These are phyloP conservation scores for Eucalyptus tenuipes DNA, from an alignment of 345 rosid genomes.

Conservation along the genomic window DNA sequence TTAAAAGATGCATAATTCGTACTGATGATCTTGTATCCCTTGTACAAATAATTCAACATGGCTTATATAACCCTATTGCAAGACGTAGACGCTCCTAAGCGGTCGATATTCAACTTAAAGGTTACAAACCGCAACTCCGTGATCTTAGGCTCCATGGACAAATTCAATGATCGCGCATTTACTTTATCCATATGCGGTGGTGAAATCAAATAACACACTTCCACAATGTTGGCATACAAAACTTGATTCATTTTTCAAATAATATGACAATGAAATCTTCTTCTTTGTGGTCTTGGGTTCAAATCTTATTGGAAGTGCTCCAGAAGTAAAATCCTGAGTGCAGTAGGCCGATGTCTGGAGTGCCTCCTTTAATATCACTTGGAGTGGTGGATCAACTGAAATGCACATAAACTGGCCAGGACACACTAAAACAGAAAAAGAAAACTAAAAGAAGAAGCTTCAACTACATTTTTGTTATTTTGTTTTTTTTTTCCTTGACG, in stretches of 20 bases:
- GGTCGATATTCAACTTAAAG: background rate
- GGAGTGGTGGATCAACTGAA: background rate
- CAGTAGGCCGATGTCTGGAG: background rate
- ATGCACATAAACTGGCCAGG: background rate
- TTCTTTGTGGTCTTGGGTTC: background rate
- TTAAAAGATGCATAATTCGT: background rate
- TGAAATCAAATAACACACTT: background rate
- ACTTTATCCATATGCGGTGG: background rate
- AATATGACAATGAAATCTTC: background rate
- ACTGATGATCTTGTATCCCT: background rate
- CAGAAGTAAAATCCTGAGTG: background rate
- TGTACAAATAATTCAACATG: background rate
- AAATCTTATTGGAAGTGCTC: background rate
- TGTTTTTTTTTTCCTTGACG: too few species aligned
- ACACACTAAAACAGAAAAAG: background rate
- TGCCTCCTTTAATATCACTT: background rate
- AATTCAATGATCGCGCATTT: background rate
- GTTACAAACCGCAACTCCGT: background rate
- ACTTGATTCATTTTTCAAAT: background rate
- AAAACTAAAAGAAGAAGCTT: background rate
- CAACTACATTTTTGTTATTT: background rate
- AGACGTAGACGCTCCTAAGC: background rate
- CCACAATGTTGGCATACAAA: background rate
- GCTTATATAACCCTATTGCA: background rate
- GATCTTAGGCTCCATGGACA: background rate